Evolutionary conservation across 2,329 filamentous ascomycete genomes (phyloP), one percentile per base, ranked within the genome.

Genomic region (Colletotrichum somersetense): DNA sequence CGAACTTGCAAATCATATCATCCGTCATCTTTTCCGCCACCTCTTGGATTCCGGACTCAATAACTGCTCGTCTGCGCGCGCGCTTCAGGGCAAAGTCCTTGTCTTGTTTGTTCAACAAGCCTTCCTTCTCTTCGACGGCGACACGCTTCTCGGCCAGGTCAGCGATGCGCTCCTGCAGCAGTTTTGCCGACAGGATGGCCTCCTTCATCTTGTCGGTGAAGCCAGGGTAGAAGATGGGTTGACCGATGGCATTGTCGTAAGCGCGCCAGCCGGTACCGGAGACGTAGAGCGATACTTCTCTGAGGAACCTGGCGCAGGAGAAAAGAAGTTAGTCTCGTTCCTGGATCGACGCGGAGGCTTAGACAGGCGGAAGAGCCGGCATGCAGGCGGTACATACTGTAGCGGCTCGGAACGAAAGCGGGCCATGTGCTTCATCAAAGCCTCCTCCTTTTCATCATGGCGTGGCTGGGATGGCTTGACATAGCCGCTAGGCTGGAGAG

Each of bases 1-100:
- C 96, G 88, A 98, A 96, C 83, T 99, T 99, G 88, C 96, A 98
- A 74, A 99, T 98, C 96, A 99, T 98, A 74, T 92, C 90, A 79
- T 97, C 94, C 33, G 95, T 94, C 88, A 96, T 91, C 75, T 92
- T 91, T 74, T 96, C 94, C 5, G 94, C 93, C 5, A 98, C 91
- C 78, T 97, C 91, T 66, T 91, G 87, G 57, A 99, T 84, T 70
- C 91, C 91, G 48, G 86, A 85, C 78, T 95, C 91, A 67, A 98
- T 89, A 76, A 92, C 90, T 67, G 83, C 85, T 65, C 86, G 89
- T 67, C 89, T 85, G 73, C 87, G 87, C 5, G 83, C 83, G 67
- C 87, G 85, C 80, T 89, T 85, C 72, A 84, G 77, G 57, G 81
- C 77, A 78, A 88, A 88, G 67, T 90, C 85, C 63, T 85, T 85